phyloP scores from a whole-genome alignment of 2,329 filamentous ascomycete genomes.

The Huntiella decipiens region DNA sequence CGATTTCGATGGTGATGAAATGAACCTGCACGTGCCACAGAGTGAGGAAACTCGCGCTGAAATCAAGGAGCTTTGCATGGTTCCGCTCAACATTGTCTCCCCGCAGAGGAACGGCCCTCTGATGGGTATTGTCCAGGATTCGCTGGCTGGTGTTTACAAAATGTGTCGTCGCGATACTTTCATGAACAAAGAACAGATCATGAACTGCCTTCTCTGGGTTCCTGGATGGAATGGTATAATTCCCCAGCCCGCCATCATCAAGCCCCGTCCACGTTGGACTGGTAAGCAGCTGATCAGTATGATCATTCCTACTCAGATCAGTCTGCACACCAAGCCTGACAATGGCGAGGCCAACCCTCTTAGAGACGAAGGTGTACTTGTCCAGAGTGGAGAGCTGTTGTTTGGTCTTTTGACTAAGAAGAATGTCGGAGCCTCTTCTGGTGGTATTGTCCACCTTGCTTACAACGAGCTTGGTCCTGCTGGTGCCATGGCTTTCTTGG shows the following conservation, averaged over 20 bases:
- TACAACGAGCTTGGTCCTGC: constrained; percentile 85
- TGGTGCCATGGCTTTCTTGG: constrained; percentile 85
- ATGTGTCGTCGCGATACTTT: constrained; percentile 86
- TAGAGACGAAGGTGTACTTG: constrained; percentile 59
- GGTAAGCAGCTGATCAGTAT: constrained; percentile 95
- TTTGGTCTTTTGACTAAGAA: constrained; percentile 89
- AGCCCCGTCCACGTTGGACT: constrained; percentile 85
- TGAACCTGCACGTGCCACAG: constrained; percentile 99
- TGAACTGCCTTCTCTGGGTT: constrained; percentile 96
- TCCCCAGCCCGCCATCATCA: constrained; percentile 80
- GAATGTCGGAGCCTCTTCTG: constrained; percentile 71
- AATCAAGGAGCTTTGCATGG: constrained; percentile 83
- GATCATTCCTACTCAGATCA: constrained; percentile 74
- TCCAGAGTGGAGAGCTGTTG: constrained; percentile 75
- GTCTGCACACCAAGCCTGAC: constrained; percentile 49
- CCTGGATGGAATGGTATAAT: constrained; percentile 94
- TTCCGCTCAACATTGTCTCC: constrained; percentile 96
- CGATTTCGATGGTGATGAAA: constrained; percentile 99
- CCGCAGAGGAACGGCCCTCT: constrained; percentile 90
- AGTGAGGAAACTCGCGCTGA: constrained; percentile 93
- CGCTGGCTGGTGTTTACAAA: constrained; percentile 91
- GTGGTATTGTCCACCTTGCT: constrained; percentile 85
- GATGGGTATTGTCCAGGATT: constrained; percentile 99
- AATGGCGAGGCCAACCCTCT: constrained; percentile 40
- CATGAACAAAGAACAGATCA: constrained; percentile 73